Base-by-base conservation (phyloP, 306 rosid species). In the Urtica urens region DNA sequence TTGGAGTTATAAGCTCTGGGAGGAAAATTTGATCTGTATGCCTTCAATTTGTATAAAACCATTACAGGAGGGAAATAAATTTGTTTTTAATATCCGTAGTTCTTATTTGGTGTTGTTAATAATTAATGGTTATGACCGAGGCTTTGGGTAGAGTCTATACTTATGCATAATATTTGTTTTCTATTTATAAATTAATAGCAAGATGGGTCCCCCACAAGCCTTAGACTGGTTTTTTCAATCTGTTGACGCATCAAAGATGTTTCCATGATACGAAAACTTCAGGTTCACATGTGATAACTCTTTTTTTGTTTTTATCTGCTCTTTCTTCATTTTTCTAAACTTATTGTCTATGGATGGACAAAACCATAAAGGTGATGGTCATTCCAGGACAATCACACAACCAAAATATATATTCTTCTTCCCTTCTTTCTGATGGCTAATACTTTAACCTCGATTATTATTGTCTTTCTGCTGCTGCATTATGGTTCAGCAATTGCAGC, bases 351-450 rank as follows among this genome's bases (percentile, higher is more conserved):
- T 44, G 23, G 18, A 34, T 15, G 15, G 39, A 35, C 13, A 18
- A 9, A 27, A 49, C 53, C 53, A 26, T 49, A 12, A 52, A 45
- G 38, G 19, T 46, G 38, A n/a, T 46, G 38, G n/a, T 15, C 27
- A 47, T 34, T 19, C 44, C 25, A 20, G 10, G 38, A 51, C 28
- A 53, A 26, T 35, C 7, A 11, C 56, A 19, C 22, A 10, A 33
- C 31, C n/a, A n/a, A n/a, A n/a, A n/a, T n/a, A n/a, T n/a, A n/a
- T n/a, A n/a, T n/a, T n/a, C n/a, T n/a, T n/a, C n/a, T n/a, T n/a
- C n/a, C n/a, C 29, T 70, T 76, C 66, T 50, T 57, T 38, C 23
- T 48, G 46, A 53, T 62, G 59, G 68, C 80, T 56, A 46, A 64
- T 38, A 27, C 38, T 57, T 49, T 59, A 50, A 6, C 42, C 23